Evolutionary conservation across 345 rosid genomes (phyloP).

Genomic region (Syzygium aqueum): DNA sequence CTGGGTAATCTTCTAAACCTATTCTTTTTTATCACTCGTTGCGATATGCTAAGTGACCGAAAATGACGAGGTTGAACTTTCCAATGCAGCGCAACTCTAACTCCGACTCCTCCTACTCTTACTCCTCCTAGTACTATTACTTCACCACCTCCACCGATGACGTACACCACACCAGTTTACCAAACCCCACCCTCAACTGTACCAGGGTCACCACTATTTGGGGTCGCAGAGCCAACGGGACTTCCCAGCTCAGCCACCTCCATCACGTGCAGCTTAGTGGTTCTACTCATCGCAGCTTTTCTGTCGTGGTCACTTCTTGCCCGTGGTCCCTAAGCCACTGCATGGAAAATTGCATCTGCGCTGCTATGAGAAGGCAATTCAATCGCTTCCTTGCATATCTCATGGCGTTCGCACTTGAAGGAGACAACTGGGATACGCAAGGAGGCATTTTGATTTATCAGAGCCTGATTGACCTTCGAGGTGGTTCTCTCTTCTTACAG

Average conservation of each 20-base stretch:
- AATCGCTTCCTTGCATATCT: constrained; percentile 17
- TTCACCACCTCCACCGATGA: constrained; percentile 12
- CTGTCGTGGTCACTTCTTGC: constrained; percentile 7
- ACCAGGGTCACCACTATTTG: constrained; percentile 46
- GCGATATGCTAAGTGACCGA: neutral
- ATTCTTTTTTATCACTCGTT: neutral
- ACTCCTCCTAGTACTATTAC: constrained; percentile 1
- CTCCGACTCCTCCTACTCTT: constrained; percentile 16
- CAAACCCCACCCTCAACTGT: constrained; percentile 22
- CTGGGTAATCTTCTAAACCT: constrained; percentile 16
- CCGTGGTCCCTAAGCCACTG: neutral
- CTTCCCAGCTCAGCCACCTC: constrained; percentile 66
- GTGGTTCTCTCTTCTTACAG: neutral
- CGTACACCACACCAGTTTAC: constrained; percentile 5
- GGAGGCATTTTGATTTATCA: neutral
- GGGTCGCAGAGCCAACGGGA: constrained; percentile 76
- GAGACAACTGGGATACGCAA: neutral
- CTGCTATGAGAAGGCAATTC: constrained; percentile 6
- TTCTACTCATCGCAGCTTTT: constrained; percentile 30
- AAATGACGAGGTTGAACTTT: neutral
- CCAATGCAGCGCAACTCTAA: constrained; percentile 45
- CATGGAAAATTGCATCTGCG: constrained; percentile 4
- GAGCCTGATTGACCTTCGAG: neutral
- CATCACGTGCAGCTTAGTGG: constrained; percentile 23
- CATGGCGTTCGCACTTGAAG: neutral